phyloP scores from a whole-genome alignment of 257 asterid genomes.

The Rubia yunnanensis region DNA sequence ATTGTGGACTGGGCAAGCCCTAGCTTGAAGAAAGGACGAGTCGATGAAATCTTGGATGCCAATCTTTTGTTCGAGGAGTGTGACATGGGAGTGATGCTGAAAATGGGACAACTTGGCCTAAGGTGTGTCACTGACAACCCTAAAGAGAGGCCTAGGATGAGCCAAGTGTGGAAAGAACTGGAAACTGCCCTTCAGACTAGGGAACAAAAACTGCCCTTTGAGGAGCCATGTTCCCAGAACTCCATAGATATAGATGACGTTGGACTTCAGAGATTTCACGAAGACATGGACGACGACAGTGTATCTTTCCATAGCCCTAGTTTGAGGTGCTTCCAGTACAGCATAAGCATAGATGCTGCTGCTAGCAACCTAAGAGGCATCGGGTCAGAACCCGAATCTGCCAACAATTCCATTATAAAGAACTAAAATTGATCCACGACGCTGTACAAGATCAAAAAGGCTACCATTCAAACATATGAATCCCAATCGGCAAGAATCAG shows the following conservation, averaged over 20 bases:
- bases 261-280: constrained; percentile 50
- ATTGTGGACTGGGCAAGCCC: constrained; percentile 61
- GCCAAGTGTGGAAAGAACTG: constrained; percentile 54
- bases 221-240: constrained; percentile 1
- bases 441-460: no score
- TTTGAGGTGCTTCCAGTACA: constrained; percentile 53
- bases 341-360: constrained; percentile 14
- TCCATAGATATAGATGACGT: constrained; percentile 44
- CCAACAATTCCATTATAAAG: no score
- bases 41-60: constrained; percentile 50
- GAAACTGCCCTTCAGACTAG: constrained; percentile 31
- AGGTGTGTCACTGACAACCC: constrained; percentile 56
- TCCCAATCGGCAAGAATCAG: no score
- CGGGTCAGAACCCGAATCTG: not conserved
- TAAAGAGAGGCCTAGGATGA: constrained; percentile 65
- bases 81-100: constrained; percentile 51
- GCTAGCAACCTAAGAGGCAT: constrained; percentile 10
- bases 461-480: no score
- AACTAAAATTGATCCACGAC: no score
- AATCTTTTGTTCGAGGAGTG: constrained; percentile 47
- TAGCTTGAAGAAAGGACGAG: constrained; percentile 46
- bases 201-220: constrained; percentile 8
- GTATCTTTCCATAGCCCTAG: constrained; percentile 34
- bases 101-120: constrained; percentile 58
- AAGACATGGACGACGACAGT: constrained; percentile 41